Percentiles rank a stretch among this genome's conserved stretches.
Conservation (phyloP, 108 stramenopile species). For the Aurantiochytrium sp. region DNA sequence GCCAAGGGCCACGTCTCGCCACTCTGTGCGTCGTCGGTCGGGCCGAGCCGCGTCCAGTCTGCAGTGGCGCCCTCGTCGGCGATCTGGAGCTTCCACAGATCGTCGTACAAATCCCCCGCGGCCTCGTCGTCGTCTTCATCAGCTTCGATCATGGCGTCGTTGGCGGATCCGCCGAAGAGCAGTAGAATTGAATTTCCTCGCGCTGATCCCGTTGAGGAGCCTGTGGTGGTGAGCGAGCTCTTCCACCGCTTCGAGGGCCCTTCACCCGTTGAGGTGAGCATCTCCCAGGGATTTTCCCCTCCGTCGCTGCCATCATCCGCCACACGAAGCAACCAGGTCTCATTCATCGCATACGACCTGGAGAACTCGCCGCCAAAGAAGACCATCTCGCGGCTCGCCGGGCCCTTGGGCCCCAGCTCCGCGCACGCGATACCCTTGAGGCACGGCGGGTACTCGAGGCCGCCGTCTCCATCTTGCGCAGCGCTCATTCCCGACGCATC, state of each 20-base stretch:
- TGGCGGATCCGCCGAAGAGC: not conserved
- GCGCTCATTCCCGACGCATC: not conserved
- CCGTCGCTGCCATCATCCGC: not conserved
- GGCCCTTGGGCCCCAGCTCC: not conserved
- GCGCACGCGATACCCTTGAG: not conserved
- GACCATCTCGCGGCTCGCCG: not conserved
- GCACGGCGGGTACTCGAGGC: not conserved
- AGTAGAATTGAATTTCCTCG: not conserved
- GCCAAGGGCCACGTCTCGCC: not conserved
- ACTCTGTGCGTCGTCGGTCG: too few species aligned
- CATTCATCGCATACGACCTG: not conserved
- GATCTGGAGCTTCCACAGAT: not conserved
- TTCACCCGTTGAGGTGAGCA: not conserved
- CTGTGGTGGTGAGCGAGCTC: not conserved
- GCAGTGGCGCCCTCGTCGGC: not conserved
- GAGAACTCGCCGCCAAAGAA: not conserved
- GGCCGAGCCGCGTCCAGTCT: not conserved
- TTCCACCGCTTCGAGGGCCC: not conserved
- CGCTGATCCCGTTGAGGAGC: not conserved
- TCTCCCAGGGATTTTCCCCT: not conserved
- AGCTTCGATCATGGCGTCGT: not conserved
- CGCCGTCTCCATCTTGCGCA: not conserved
- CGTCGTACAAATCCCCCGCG: not conserved
- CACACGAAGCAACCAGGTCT: not conserved
- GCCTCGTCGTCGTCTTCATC: not conserved